Evolutionary conservation across 176 grass and related monocot genomes (phyloP).

Genomic region (Oryza rufipogon): DNA sequence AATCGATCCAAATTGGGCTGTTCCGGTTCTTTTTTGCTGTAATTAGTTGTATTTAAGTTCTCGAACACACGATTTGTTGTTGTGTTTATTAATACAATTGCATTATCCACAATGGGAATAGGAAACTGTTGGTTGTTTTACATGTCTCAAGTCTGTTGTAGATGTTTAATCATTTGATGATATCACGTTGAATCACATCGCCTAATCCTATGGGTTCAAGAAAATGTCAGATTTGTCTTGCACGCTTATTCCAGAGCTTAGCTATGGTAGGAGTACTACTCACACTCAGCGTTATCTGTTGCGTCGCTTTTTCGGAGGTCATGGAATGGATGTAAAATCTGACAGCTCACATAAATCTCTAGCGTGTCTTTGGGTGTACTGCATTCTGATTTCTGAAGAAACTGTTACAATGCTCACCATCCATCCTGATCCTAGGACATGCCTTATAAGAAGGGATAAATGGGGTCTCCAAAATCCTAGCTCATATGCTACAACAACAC

Average conservation of each 20-base stretch:
- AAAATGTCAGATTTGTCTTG: background rate
- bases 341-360: too few species aligned
- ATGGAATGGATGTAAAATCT: too few species aligned
- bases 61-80: conserved; percentile 28
- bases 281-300: too few species aligned
- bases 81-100: conserved; percentile 2
- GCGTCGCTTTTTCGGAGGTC: too few species aligned
- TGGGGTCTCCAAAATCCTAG: background rate
- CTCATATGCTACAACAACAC: conserved; percentile 7
- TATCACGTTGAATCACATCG: too few species aligned
- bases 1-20: background rate
- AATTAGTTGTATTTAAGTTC: conserved; percentile 5
- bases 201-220: too few species aligned
- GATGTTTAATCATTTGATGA: too few species aligned
- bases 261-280: background rate
- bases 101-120: background rate
- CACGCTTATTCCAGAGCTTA: background rate
- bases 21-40: conserved; percentile 2
- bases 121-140: background rate
- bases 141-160: background rate
- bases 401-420: too few species aligned
- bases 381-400: too few species aligned
- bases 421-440: too few species aligned
- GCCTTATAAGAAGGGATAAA: background rate
- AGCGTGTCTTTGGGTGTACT: too few species aligned